Base-by-base conservation (phyloP, 2,329 filamentous ascomycete genomes). In the Leptographium wingfieldii region DNA sequence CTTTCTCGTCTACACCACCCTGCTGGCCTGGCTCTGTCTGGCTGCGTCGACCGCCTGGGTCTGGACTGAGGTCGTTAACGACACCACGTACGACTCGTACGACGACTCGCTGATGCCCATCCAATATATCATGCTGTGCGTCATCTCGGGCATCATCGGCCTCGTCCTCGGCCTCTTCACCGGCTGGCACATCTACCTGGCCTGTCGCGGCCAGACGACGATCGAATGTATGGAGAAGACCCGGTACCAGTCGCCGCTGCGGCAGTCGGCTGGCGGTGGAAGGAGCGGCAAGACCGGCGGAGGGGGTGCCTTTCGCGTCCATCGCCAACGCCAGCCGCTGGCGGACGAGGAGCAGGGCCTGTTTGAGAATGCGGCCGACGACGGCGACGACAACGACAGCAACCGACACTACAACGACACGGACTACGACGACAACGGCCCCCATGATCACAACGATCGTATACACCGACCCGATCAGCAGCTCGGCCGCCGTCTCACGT, bases 141-240 rank as follows among this genome's bases (percentile, higher is more conserved):
- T 97, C 27, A 78, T 97, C 49, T 84, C 88, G 46, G 92, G 92
- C 16, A 95, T 99, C 66, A 95, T 99, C 63, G 90, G 90, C 0
- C 73, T 99, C 10, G 92, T 96, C 1, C 78, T 99, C 25, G 85
- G 85, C 14, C 90, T 89, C 0, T 99, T 99, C 69, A 96, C 92
- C 0, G 81, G 76, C 1, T 99, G 94, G 92, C 94, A 99, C 76
- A 80, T 97, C 60, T 83, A 88, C 70, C 80, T 99, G 1, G 89
- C 90, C 1, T 75, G 81, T 59, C 81, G 82, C 31, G 90, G 90
- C 3, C 85, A 95, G 73, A 99, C 94, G 1, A 99, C 94, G 3
- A 96, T 99, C 61, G 94, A 99, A 72, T 95, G 88, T 67, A 76
- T 99, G 62, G 94, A 99, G 73, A 96, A 94, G 77, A 97, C 92